Evolutionary conservation across 768 basidiomycete genomes (phyloP).

Genomic region (Lactarius sp.): DNA sequence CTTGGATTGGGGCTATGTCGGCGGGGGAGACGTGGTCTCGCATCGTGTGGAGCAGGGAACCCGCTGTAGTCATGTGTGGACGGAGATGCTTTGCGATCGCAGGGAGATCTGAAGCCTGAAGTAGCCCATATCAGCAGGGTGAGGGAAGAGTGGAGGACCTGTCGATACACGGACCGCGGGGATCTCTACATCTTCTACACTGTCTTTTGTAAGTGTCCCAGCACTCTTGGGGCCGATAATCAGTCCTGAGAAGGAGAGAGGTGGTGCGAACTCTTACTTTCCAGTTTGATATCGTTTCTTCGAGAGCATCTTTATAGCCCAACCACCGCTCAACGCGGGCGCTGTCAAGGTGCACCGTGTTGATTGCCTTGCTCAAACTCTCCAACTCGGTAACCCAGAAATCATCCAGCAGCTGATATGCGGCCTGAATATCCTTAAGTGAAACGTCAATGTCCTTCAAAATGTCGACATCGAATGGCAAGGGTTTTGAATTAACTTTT

Average conservation of each 20-base stretch:
- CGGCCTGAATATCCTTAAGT: neutral
- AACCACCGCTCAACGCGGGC: neutral
- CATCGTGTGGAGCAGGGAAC: neutral
- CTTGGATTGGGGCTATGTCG: neutral
- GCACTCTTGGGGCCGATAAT: neutral
- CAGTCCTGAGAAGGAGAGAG: neutral
- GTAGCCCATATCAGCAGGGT: neutral
- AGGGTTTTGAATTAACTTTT: neutral
- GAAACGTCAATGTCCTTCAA: neutral
- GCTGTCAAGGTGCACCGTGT: neutral
- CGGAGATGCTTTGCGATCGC: neutral
- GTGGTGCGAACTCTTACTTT: neutral
- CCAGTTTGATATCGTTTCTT: neutral
- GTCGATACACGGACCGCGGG: neutral
- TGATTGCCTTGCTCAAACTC: neutral
- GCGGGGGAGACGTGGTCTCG: neutral
- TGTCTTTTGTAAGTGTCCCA: neutral
- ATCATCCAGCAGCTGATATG: neutral
- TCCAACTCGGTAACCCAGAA: neutral
- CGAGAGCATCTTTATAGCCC: neutral
- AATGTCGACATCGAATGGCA: neutral
- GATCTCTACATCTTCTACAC: neutral
- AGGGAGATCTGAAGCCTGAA: neutral
- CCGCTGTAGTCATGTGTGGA: neutral
- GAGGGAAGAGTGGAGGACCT: neutral